phyloP scores from a whole-genome alignment of 83 land plant species.

The Larix sibirica region DNA sequence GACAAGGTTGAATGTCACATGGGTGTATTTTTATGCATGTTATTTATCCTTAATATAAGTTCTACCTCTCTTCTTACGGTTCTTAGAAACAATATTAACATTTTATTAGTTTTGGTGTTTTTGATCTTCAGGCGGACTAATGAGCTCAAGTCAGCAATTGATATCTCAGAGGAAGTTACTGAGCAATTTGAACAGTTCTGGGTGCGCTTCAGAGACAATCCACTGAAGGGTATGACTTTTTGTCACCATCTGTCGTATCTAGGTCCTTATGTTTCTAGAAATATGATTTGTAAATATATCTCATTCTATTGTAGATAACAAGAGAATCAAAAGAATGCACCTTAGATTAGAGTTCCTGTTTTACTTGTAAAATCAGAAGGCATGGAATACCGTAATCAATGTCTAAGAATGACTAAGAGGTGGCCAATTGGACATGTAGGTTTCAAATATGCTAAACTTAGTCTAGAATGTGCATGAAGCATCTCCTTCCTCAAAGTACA shows the following conservation, averaged over 20 bases:
- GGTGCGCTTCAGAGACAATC: constrained; percentile 59
- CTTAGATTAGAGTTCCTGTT: neutral
- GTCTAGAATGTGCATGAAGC: neutral
- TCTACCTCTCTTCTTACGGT: neutral
- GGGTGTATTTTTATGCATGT: neutral
- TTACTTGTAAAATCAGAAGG: neutral
- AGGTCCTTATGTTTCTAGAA: no score
- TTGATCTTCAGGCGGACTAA: constrained; percentile 74
- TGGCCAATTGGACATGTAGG: neutral
- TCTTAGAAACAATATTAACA: neutral
- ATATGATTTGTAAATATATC: no score
- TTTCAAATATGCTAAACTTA: neutral
- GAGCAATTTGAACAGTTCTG: constrained; percentile 85
- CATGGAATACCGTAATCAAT: neutral
- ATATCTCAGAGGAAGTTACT: constrained; percentile 70
- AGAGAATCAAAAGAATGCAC: neutral
- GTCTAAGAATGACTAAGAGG: neutral
- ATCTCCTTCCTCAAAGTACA: neutral
- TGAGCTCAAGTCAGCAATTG: constrained; percentile 76
- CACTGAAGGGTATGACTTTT: constrained; percentile 64
- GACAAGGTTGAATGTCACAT: neutral
- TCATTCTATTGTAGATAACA: no score
- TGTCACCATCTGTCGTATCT: no score
- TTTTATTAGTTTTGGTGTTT: neutral
- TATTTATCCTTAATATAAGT: neutral